phyloP scores from a whole-genome alignment of 768 basidiomycete genomes.

The Rossbeevera mucosa region DNA sequence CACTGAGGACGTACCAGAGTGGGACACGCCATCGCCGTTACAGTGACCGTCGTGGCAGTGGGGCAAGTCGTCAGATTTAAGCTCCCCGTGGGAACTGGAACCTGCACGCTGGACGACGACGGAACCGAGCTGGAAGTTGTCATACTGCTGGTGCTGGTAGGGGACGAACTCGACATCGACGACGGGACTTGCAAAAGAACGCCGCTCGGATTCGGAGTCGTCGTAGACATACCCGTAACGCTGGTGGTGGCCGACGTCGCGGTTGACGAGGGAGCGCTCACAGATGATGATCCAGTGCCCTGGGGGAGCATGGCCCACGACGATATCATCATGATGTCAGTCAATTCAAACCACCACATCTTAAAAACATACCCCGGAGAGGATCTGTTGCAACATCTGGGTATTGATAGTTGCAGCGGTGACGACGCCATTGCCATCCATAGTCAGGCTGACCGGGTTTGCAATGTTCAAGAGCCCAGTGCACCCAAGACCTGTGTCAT shows the following conservation, averaged over 20 bases:
- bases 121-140: not conserved
- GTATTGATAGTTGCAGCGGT: conserved; percentile 24
- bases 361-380: conserved; percentile 2
- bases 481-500: conserved; percentile 20
- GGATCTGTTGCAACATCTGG: conserved; percentile 18
- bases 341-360: not conserved
- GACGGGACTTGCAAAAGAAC: not conserved
- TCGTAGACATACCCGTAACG: not conserved
- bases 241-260: not conserved
- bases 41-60: conserved; percentile 2
- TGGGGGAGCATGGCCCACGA: not conserved
- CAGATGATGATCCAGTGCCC: not conserved
- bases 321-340: not conserved
- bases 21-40: conserved; percentile 15
- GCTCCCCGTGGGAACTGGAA: not conserved
- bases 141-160: not conserved
- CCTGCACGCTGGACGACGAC: too few relatives aligned
- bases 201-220: not conserved
- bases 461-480: conserved; percentile 16
- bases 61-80: conserved; percentile 1
- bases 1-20: conserved; percentile 8
- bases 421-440: conserved; percentile 23
- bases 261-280: not conserved
- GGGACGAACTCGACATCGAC: not conserved
- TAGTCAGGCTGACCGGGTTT: conserved; percentile 23